These are phyloP conservation scores for Alternaria gaisen DNA, from an alignment of 2,329 filamentous ascomycete species.

Conservation along the genomic window DNA sequence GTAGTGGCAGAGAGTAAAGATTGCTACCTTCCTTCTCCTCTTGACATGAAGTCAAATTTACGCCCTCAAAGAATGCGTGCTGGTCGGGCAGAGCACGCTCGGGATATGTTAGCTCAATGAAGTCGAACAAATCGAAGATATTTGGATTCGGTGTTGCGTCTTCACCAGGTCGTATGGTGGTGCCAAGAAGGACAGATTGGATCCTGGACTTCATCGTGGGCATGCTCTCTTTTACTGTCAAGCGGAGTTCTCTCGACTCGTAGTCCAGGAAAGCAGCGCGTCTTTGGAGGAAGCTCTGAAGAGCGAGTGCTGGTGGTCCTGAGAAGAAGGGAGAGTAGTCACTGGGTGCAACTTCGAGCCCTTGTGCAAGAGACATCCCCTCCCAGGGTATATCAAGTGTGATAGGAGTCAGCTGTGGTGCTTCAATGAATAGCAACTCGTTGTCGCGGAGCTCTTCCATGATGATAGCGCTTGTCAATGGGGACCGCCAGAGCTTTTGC, in stretches of 20 bases:
- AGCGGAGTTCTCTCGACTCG: conserved; percentile 82
- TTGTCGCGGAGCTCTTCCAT: conserved; percentile 81
- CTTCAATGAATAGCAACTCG: conserved; percentile 80
- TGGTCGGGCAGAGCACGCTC: conserved; percentile 59
- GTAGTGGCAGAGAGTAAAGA: conserved; percentile 74
- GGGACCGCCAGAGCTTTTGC: conserved; percentile 82
- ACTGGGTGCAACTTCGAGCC: conserved; percentile 30
- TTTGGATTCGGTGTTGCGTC: conserved; percentile 74
- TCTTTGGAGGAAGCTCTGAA: conserved; percentile 79
- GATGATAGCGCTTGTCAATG: conserved; percentile 77
- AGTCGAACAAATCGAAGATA: conserved; percentile 93
- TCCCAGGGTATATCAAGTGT: conserved; percentile 78
- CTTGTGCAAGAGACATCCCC: conserved; percentile 65
- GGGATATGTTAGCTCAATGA: conserved; percentile 72
- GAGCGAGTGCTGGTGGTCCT: conserved; percentile 71
- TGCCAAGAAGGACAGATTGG: conserved; percentile 76
- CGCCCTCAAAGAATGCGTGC: conserved; percentile 68
- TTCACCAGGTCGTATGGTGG: conserved; percentile 71
- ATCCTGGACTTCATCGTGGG: conserved; percentile 61
- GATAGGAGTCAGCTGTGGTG: conserved; percentile 76
- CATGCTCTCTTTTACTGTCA: conserved; percentile 74
- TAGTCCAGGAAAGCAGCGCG: conserved; percentile 85
- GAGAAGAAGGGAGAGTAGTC: conserved; percentile 70
- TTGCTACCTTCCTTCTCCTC: conserved; percentile 65
- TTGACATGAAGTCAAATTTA: conserved; percentile 72